Percentiles rank a stretch among this genome's conserved stretches.
Evolutionary conservation across 2,329 filamentous ascomycete species (phyloP).

Genomic region (Endoconidiophora laricicola): DNA sequence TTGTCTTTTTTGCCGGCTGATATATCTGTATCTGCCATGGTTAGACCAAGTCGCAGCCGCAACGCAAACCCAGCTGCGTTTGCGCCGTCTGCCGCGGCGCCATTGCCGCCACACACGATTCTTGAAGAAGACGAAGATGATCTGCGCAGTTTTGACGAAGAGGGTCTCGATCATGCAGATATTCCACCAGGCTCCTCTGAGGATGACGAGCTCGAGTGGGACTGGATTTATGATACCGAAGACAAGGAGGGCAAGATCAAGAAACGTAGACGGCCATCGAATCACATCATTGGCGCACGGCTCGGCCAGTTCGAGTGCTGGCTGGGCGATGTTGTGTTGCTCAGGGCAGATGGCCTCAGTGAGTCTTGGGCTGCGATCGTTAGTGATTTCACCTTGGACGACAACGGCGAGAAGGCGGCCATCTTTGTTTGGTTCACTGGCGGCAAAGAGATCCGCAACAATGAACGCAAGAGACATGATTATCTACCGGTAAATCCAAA

Average conservation of each 20-base stretch:
- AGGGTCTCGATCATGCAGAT: neutral
- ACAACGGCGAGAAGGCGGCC: slow-evolving; percentile 61
- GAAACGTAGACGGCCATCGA: slow-evolving; percentile 22
- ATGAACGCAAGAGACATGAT: slow-evolving; percentile 66
- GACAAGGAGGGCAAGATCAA: slow-evolving; percentile 14
- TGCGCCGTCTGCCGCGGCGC: neutral
- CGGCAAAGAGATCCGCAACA: slow-evolving; percentile 74
- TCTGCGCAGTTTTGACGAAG: neutral
- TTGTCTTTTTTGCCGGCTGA: too few relatives aligned
- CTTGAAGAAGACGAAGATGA: neutral
- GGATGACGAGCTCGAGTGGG: slow-evolving; percentile 12
- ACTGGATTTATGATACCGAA: slow-evolving; percentile 12
- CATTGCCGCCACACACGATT: slow-evolving; percentile 1
- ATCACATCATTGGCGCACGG: slow-evolving; percentile 59
- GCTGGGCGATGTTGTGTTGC: slow-evolving; percentile 67
- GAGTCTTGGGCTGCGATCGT: slow-evolving; percentile 90
- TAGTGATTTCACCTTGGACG: slow-evolving; percentile 60
- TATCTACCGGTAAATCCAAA: slow-evolving; percentile 42
- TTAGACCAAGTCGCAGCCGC: slow-evolving; percentile 11
- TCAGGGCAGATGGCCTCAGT: slow-evolving; percentile 74
- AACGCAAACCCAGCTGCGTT: neutral
- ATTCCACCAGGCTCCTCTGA: neutral
- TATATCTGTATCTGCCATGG: neutral
- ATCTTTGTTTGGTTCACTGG: slow-evolving; percentile 95
- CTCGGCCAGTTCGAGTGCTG: slow-evolving; percentile 69